Evolutionary conservation across 106 monocot genomes (phyloP).

Genomic region (Dioscorea dumetorum): DNA sequence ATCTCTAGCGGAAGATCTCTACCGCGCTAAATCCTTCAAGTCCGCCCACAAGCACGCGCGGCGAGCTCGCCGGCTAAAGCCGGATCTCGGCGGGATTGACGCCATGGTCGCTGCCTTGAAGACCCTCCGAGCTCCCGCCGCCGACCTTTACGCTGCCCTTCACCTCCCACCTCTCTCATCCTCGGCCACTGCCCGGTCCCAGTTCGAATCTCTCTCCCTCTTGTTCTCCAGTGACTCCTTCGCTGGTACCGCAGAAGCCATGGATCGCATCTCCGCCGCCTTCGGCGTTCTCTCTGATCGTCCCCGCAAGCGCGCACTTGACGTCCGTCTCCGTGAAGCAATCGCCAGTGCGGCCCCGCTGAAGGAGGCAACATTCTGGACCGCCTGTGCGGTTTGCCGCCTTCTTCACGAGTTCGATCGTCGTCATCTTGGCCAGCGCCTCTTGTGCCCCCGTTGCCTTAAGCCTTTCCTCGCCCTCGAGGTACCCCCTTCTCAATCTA

Average conservation of each 20-base stretch:
- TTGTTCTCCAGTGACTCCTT: conserved; percentile 41
- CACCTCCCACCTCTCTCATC: conserved; percentile 41
- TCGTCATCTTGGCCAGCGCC: conserved; percentile 48
- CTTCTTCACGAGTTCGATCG: conserved; percentile 81
- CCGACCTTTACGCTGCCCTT: conserved; percentile 57
- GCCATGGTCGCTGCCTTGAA: conserved; percentile 40
- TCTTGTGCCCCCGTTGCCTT: conserved; percentile 67
- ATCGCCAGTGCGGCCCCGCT: background rate
- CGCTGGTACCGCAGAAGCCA: conserved; percentile 44
- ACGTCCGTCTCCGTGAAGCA: conserved; percentile 23
- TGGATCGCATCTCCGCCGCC: conserved; percentile 52
- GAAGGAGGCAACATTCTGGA: conserved; percentile 57
- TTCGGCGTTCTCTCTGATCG: conserved; percentile 57
- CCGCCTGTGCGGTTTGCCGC: conserved; percentile 59
- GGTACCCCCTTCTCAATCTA: conserved; percentile 8
- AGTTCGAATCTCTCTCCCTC: conserved; percentile 60
- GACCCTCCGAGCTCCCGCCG: conserved; percentile 42
- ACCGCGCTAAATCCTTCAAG: conserved; percentile 25
- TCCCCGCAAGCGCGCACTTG: conserved; percentile 26
- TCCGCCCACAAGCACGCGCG: conserved; percentile 73
- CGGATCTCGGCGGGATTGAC: conserved; percentile 27
- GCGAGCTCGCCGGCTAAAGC: conserved; percentile 45
- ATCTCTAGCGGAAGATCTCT: conserved; percentile 40
- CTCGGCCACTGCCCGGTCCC: conserved; percentile 21
- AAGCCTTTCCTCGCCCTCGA: conserved; percentile 71